These are phyloP conservation scores for Aspergillus campestris DNA, from an alignment of 495 filamentous ascomycete genomes.

Conservation along the genomic window DNA sequence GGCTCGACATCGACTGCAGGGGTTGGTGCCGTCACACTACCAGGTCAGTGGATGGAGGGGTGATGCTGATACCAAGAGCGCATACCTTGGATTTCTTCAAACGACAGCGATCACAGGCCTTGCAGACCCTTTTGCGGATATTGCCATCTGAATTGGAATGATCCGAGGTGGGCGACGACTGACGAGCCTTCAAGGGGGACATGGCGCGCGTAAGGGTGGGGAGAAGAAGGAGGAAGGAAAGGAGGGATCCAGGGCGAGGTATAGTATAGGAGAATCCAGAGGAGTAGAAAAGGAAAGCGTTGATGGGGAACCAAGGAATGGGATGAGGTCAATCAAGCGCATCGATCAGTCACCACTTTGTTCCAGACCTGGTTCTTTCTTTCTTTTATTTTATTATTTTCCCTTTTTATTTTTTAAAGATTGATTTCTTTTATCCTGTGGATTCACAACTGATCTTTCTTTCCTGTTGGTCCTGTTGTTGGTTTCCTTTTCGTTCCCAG, in stretches of 20 bases:
- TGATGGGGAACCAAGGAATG: neutral
- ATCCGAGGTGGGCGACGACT: slow-evolving; percentile 38
- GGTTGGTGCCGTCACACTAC: slow-evolving; percentile 53
- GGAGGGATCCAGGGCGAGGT: neutral
- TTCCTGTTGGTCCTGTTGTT: too few relatives aligned
- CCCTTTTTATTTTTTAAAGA: slow-evolving; percentile 3
- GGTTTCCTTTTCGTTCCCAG: too few relatives aligned
- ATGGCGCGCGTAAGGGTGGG: slow-evolving; percentile 5
- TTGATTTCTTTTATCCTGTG: slow-evolving; percentile 1
- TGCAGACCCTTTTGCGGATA: slow-evolving; percentile 52
- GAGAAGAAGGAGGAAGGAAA: neutral
- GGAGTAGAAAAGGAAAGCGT: neutral
- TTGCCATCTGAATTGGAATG: slow-evolving; percentile 36
- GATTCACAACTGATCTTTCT: neutral
- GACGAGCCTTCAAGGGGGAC: slow-evolving; percentile 36
- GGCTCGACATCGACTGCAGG: slow-evolving; percentile 50
- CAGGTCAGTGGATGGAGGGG: slow-evolving; percentile 18
- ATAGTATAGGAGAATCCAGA: slow-evolving; percentile 3
- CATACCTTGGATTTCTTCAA: slow-evolving; percentile 60
- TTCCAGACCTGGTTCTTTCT: slow-evolving; percentile 7
- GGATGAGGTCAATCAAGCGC: neutral
- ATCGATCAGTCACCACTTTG: slow-evolving; percentile 1
- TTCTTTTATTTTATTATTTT: slow-evolving; percentile 8
- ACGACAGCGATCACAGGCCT: slow-evolving; percentile 56
- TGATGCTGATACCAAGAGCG: too few relatives aligned